Percentiles rank a stretch among this genome's conserved stretches.
Conservation (phyloP, 2,329 filamentous ascomycete genomes). For the Fusarium sp. region DNA sequence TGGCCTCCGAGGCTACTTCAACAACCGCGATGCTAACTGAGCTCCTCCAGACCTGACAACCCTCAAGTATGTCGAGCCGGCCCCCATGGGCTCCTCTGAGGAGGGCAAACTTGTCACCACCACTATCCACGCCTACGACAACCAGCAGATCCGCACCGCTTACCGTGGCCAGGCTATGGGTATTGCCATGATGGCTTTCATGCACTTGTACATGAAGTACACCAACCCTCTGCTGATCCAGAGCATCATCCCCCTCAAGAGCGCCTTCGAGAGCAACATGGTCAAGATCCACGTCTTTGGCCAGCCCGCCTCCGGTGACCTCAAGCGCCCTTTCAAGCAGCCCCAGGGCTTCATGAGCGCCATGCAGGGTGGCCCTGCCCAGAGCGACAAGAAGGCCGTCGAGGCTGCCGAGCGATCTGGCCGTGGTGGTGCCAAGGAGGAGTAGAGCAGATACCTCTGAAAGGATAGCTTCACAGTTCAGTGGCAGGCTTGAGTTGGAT, state of each 20-base stretch:
- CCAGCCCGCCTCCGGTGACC: conserved; percentile 87
- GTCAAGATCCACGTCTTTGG: conserved; percentile 96
- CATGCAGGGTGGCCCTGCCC: conserved; percentile 79
- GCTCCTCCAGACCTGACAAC: conserved; percentile 86
- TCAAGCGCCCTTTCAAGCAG: conserved; percentile 97
- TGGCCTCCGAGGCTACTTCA: neutral
- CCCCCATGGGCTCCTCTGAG: conserved; percentile 92
- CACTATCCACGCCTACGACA: conserved; percentile 95
- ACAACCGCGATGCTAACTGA: conserved; percentile 24
- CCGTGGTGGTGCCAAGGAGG: conserved; percentile 79
- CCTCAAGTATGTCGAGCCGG: conserved; percentile 97
- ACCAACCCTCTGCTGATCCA: conserved; percentile 99
- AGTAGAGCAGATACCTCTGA: conserved; percentile 62
- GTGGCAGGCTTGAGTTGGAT: conserved; percentile 9
- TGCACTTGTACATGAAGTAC: conserved; percentile 99
- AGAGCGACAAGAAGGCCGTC: conserved; percentile 93
- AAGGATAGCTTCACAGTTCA: conserved; percentile 19
- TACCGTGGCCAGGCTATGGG: conserved; percentile 97
- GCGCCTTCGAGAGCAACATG: conserved; percentile 93
- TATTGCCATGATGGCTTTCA: conserved; percentile 96
- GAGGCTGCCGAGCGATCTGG: conserved; percentile 84
- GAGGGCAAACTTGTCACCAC: conserved; percentile 97
- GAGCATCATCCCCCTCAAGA: conserved; percentile 98
- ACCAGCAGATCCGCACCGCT: conserved; percentile 84
- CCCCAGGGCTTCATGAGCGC: conserved; percentile 85